A percentile compares a stretch with the other conserved stretches of the same genome.
phyloP scores from a whole-genome alignment of 306 rosid species.

The Rubus parviflorus region DNA sequence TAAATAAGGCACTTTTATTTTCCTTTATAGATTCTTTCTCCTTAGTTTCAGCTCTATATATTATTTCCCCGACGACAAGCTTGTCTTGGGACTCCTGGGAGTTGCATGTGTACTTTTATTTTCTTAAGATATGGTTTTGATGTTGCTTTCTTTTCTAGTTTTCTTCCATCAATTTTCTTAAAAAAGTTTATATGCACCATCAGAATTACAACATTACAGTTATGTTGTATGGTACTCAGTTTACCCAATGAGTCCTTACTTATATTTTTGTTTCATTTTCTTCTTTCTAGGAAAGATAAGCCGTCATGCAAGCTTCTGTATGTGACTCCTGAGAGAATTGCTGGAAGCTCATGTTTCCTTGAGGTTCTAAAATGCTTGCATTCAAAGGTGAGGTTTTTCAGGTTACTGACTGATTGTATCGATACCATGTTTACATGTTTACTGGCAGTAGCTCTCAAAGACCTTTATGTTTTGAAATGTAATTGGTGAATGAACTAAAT shows the following conservation, averaged over 20 bases:
- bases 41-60: background rate
- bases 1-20: constrained; percentile 11
- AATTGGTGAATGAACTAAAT: constrained; percentile 40
- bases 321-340: constrained; percentile 97
- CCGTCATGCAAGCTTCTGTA: constrained; percentile 97
- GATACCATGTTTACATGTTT: constrained; percentile 19
- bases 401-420: constrained; percentile 21
- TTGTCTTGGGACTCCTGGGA: background rate
- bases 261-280: constrained; percentile 14
- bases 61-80: background rate
- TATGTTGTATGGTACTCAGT: constrained; percentile 1
- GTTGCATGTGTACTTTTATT: background rate
- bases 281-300: constrained; percentile 69
- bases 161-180: background rate
- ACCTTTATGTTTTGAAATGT: constrained; percentile 16
- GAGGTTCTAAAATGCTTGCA: constrained; percentile 71
- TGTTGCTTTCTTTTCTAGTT: background rate
- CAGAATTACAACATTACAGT: background rate
- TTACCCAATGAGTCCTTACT: constrained; percentile 16
- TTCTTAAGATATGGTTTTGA: background rate
- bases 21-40: background rate
- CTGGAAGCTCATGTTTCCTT: constrained; percentile 63
- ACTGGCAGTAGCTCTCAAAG: constrained; percentile 18
- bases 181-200: constrained; percentile 13
- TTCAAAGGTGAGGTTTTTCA: constrained; percentile 55